Percentiles rank a stretch among this genome's conserved stretches.
Evolutionary conservation across 2,329 filamentous ascomycete genomes (phyloP).

Genomic region (Furcasterigmium furcatum): DNA sequence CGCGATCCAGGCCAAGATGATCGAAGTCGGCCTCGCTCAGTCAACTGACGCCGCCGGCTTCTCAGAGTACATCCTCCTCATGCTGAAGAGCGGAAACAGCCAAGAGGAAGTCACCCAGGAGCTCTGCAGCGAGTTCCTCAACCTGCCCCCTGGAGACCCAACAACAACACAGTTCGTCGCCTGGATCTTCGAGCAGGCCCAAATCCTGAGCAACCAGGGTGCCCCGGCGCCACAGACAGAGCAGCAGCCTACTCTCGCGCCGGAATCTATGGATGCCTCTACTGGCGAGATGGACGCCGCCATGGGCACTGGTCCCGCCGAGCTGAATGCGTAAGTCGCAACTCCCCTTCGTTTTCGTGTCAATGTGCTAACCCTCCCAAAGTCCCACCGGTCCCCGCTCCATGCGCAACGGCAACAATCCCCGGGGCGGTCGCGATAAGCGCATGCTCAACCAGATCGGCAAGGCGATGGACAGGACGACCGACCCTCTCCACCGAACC

Average conservation of each 20-base stretch:
- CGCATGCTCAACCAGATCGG: slow-evolving; percentile 83
- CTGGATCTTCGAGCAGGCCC: slow-evolving; percentile 92
- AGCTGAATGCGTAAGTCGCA: slow-evolving; percentile 56
- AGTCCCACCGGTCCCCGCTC: slow-evolving; percentile 94
- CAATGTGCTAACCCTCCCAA: slow-evolving; percentile 35
- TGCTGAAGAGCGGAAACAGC: slow-evolving; percentile 94
- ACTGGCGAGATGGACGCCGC: slow-evolving; percentile 62
- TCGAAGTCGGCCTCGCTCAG: slow-evolving; percentile 89
- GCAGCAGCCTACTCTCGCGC: slow-evolving; percentile 26
- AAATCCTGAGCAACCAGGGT: slow-evolving; percentile 59
- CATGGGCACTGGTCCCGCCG: slow-evolving; percentile 52
- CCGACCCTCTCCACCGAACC: slow-evolving; percentile 78
- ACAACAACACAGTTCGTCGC: slow-evolving; percentile 78
- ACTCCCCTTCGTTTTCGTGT: slow-evolving; percentile 3
- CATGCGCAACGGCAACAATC: slow-evolving; percentile 69
- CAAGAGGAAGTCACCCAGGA: slow-evolving; percentile 86
- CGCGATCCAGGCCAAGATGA: slow-evolving; percentile 86
- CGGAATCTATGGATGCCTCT: slow-evolving; percentile 12
- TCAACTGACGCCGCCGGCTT: slow-evolving; percentile 76
- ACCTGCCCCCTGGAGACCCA: slow-evolving; percentile 77
- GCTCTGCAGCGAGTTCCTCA: slow-evolving; percentile 82
- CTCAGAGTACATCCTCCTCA: slow-evolving; percentile 94
- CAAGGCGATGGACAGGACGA: slow-evolving; percentile 74
- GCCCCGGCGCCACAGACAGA: slow-evolving; percentile 41
- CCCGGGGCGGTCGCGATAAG: slow-evolving; percentile 65